phyloP scores from a whole-genome alignment of 169 alveolate species.

The Eimeria necatrix region DNA sequence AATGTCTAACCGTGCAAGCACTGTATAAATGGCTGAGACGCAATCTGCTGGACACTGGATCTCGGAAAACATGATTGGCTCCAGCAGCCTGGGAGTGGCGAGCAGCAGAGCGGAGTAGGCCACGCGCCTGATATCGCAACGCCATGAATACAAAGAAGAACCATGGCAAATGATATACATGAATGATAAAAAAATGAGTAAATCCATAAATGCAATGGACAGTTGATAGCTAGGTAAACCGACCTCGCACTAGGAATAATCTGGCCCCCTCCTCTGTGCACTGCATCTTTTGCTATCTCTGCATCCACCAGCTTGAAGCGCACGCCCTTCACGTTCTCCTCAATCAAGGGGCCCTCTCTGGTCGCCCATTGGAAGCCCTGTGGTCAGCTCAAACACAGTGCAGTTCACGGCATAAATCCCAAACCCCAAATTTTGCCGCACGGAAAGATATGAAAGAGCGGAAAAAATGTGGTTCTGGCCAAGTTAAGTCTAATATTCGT shows the following conservation, averaged over 20 bases:
- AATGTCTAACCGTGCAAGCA: constrained; percentile 85
- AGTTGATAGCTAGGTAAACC: not conserved
- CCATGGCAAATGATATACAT: not conserved
- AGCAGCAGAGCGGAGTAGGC: constrained; percentile 98
- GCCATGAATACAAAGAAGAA: not conserved
- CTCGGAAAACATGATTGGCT: constrained; percentile 97
- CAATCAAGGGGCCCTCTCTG: constrained; percentile 99
- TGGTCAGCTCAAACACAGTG: constrained; percentile 29
- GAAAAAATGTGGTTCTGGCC: too few species aligned
- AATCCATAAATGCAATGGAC: not conserved
- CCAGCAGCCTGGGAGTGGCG: constrained; percentile 99
- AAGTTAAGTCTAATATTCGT: too few species aligned
- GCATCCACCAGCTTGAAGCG: constrained; percentile 95
- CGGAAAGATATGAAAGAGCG: not conserved
- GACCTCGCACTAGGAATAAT: constrained; percentile 97
- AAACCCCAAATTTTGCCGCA: not conserved
- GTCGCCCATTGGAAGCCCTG: constrained; percentile 99
- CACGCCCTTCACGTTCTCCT: constrained; percentile 95
- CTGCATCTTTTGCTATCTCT: constrained; percentile 93
- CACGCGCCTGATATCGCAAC: constrained; percentile 90
- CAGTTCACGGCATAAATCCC: not conserved
- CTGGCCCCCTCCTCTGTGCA: constrained; percentile 98
- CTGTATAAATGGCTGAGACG: constrained; percentile 96
- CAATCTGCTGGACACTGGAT: constrained; percentile 98
- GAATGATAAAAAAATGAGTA: not conserved